These are phyloP conservation scores for Trypanosomatidae sp. DNA, from an alignment of 208 protist genomes.

Conservation along the genomic window DNA sequence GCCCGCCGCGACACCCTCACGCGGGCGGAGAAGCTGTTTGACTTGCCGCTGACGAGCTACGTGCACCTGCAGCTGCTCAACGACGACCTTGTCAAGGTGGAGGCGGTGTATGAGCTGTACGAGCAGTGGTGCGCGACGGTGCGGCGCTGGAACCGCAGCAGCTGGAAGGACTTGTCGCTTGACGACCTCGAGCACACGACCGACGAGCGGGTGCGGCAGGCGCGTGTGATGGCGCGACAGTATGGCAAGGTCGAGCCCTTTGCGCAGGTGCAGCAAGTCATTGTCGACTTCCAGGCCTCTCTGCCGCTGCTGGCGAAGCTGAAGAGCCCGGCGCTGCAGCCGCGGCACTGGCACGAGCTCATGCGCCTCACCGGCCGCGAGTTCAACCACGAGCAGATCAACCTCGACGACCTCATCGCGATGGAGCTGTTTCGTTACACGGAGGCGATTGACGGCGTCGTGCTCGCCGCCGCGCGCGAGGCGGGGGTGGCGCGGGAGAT, in stretches of 20 bases:
- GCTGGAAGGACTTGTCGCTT: conserved; percentile 95
- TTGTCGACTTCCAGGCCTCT: conserved; percentile 92
- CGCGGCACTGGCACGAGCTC: conserved; percentile 96
- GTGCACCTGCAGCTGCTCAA: conserved; percentile 87
- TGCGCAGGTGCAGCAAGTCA: conserved; percentile 78
- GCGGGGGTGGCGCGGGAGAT: conserved; percentile 94
- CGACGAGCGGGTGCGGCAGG: conserved; percentile 78
- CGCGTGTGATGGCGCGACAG: conserved; percentile 78
- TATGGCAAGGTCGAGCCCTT: conserved; percentile 85
- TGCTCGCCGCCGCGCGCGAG: conserved; percentile 89
- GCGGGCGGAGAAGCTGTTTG: conserved; percentile 95
- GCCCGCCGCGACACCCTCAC: conserved; percentile 83
- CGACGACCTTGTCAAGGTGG: conserved; percentile 75
- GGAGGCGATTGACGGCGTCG: conserved; percentile 93
- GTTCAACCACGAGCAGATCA: conserved; percentile 96
- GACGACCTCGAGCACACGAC: conserved; percentile 91
- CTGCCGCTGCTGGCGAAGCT: conserved; percentile 94
- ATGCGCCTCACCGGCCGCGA: conserved; percentile 90
- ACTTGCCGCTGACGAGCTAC: conserved; percentile 90
- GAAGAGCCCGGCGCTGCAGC: conserved; percentile 95
- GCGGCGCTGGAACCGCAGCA: conserved; percentile 91
- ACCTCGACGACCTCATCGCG: conserved; percentile 93
- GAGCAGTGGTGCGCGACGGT: conserved; percentile 84
- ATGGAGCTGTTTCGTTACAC: conserved; percentile 95
- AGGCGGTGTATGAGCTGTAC: conserved; percentile 92